These are phyloP conservation scores for Plasmodium coatneyi DNA, from an alignment of 169 alveolate species.

Conservation along the genomic window DNA sequence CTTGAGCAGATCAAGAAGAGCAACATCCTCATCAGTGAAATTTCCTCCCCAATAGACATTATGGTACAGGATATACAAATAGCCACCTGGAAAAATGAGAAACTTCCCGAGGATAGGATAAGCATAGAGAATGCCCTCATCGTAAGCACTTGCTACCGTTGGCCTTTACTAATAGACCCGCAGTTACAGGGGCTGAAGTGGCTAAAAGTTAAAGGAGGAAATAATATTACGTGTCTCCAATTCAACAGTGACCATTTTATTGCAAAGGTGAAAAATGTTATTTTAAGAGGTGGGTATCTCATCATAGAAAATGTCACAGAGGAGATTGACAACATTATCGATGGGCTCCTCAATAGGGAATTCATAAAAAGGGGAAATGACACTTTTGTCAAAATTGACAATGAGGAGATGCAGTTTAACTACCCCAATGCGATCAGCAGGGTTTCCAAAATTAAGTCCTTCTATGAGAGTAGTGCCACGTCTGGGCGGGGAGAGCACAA, in stretches of 20 bases:
- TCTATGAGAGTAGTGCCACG: slow-evolving; percentile 13
- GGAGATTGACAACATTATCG: slow-evolving; percentile 96
- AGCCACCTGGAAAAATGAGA: slow-evolving; percentile 96
- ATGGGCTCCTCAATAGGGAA: slow-evolving; percentile 94
- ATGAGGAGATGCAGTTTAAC: slow-evolving; percentile 62
- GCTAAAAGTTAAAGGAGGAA: slow-evolving; percentile 95
- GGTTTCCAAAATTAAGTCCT: slow-evolving; percentile 31
- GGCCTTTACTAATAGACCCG: slow-evolving; percentile 98
- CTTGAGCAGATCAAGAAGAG: slow-evolving; percentile 89
- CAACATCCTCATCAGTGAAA: slow-evolving; percentile 91
- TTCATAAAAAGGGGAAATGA: slow-evolving; percentile 91
- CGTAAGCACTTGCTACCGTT: slow-evolving; percentile 94
- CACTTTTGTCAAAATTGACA: slow-evolving; percentile 47
- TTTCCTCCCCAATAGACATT: slow-evolving; percentile 91
- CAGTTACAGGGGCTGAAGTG: slow-evolving; percentile 96
- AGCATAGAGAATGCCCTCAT: slow-evolving; percentile 96
- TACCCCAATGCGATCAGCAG: slow-evolving; percentile 63
- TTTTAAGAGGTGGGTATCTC: slow-evolving; percentile 93
- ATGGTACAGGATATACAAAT: slow-evolving; percentile 94
- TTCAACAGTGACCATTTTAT: slow-evolving; percentile 93
- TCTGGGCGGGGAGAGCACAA: not conserved
- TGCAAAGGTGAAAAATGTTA: slow-evolving; percentile 87
- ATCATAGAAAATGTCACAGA: slow-evolving; percentile 94
- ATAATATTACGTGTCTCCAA: slow-evolving; percentile 91
- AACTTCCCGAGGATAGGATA: slow-evolving; percentile 95